Percentiles rank a stretch among this genome's conserved stretches.
These are phyloP conservation scores for Waitea zeae DNA, from an alignment of 1,284 basidiomycete species.

Conservation along the genomic window DNA sequence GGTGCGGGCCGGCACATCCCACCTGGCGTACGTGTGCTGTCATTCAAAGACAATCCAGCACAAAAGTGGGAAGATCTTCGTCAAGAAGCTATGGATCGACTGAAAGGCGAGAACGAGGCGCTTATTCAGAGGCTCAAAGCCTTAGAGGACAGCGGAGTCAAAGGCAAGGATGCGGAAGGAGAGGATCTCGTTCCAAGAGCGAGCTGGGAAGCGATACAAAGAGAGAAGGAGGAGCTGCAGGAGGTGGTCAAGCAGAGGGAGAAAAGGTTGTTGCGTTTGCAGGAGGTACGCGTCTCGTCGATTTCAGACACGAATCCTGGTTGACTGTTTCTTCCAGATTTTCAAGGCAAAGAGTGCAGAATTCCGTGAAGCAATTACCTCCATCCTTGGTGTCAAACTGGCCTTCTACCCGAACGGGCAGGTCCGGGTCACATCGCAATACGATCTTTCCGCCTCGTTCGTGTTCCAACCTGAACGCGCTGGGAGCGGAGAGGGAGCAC, in stretches of 20 bases:
- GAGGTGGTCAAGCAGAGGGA: conserved; percentile 51
- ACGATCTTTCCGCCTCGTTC: conserved; percentile 53
- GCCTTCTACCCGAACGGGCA: conserved; percentile 74
- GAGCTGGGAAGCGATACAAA: conserved; percentile 47
- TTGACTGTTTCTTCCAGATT: conserved; percentile 19
- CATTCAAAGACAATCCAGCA: conserved; percentile 59
- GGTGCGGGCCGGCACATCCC: conserved; percentile 65
- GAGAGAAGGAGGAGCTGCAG: conserved; percentile 45
- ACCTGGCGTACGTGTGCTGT: conserved; percentile 50
- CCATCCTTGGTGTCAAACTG: conserved; percentile 72
- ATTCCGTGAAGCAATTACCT: conserved; percentile 66
- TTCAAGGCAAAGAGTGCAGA: conserved; percentile 64
- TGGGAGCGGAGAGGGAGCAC: conserved; percentile 16
- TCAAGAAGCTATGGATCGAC: conserved; percentile 44
- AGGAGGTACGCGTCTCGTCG: conserved; percentile 41
- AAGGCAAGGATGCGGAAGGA: background rate
- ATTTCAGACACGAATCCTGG: background rate
- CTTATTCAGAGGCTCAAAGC: conserved; percentile 39
- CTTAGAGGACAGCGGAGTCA: conserved; percentile 21
- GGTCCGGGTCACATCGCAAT: conserved; percentile 69
- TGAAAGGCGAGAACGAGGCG: conserved; percentile 62
- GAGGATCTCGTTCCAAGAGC: conserved; percentile 40
- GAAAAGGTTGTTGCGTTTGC: conserved; percentile 54
- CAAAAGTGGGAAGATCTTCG: conserved; percentile 55
- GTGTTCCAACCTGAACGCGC: conserved; percentile 39